Conservation (phyloP, 495 filamentous ascomycete species). For the Penicillium coprophilum region DNA sequence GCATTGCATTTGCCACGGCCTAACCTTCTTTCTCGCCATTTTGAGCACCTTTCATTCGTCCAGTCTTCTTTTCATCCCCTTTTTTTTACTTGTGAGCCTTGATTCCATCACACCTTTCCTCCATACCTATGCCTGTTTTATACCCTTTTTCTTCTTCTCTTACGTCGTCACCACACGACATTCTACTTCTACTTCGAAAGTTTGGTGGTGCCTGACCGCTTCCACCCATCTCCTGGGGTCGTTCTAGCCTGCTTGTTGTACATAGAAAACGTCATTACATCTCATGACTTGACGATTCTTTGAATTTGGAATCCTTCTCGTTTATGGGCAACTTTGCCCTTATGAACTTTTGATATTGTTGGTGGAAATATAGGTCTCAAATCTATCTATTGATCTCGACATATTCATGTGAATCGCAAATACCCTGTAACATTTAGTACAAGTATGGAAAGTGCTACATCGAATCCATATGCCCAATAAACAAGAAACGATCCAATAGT, state of each 20-base stretch:
- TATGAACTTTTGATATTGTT: slow-evolving; percentile 7
- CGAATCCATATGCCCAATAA: neutral
- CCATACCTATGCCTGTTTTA: slow-evolving; percentile 11
- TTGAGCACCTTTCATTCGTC: neutral
- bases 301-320: neutral
- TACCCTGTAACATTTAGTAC: neutral
- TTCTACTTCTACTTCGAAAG: neutral
- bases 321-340: neutral
- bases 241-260: slow-evolving; percentile 18
- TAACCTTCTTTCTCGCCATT: neutral
- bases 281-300: slow-evolving; percentile 16
- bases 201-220: slow-evolving; percentile 4
- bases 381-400: neutral
- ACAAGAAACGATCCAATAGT: neutral
- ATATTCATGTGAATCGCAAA: neutral
- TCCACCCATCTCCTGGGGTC: neutral
- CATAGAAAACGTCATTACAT: slow-evolving; percentile 29
- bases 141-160: slow-evolving; percentile 10
- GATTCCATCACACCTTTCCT: neutral
- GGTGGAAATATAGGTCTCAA: neutral
- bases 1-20: neutral
- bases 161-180: neutral
- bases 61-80: neutral
- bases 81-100: neutral
- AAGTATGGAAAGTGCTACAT: neutral